Conservation (phyloP, 176 grass and related monocot genomes). For the Juncus inflexus region DNA sequence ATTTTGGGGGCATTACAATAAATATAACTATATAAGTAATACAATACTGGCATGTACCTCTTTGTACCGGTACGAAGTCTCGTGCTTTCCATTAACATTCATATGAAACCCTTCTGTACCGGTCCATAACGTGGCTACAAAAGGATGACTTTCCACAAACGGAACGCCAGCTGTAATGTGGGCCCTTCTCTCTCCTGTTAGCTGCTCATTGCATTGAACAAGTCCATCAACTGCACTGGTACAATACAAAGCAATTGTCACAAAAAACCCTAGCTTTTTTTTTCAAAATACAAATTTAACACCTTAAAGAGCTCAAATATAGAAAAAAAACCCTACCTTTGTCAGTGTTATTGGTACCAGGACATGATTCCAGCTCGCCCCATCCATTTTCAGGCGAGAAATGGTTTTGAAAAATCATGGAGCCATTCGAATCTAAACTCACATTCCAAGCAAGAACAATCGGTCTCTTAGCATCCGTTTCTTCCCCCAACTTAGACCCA, state of each 20-base stretch:
- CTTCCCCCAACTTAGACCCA: slow-evolving; percentile 32
- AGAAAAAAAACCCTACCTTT: slow-evolving; percentile 19
- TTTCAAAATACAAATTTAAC: slow-evolving; percentile 11
- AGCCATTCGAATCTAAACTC: slow-evolving; percentile 40
- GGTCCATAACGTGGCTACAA: slow-evolving; percentile 64
- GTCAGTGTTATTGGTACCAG: slow-evolving; percentile 22
- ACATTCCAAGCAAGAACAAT: slow-evolving; percentile 70
- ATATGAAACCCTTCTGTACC: slow-evolving; percentile 78
- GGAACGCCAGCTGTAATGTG: slow-evolving; percentile 44
- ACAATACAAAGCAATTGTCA: slow-evolving; percentile 16
- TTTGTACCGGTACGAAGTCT: slow-evolving; percentile 71
- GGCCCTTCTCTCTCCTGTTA: slow-evolving; percentile 26
- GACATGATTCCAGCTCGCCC: slow-evolving; percentile 62
- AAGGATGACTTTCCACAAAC: slow-evolving; percentile 72
- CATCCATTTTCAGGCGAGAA: slow-evolving; percentile 46
- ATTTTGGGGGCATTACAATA: no score
- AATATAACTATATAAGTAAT: no score
- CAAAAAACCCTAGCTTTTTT: neutral
- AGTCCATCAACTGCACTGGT: slow-evolving; percentile 68
- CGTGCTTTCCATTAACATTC: slow-evolving; percentile 80
- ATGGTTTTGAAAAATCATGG: slow-evolving; percentile 57
- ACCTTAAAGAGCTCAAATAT: slow-evolving; percentile 2
- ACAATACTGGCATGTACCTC: slow-evolving; percentile 42
- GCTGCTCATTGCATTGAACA: slow-evolving; percentile 74
- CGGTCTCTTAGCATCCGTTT: slow-evolving; percentile 1